Evolutionary conservation across 1,284 basidiomycete genomes (phyloP), one percentile per base, ranked within the genome.

Genomic region (Thelephora terrestris): DNA sequence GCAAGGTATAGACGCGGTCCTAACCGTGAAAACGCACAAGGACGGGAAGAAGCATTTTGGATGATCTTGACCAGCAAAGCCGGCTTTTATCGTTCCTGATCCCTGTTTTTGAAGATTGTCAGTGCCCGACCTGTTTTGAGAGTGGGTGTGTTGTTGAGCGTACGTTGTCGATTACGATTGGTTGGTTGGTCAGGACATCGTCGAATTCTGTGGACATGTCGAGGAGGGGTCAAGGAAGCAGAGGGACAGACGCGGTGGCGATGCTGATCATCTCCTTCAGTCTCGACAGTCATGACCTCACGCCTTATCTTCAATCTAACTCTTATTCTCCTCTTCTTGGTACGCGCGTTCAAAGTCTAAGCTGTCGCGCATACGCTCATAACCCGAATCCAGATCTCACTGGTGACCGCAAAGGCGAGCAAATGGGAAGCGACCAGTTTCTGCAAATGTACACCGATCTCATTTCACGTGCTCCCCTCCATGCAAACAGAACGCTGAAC

Each of bases 21-120:
- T 67, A 68, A 68, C 63, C 59, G 61, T 67, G 57, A 60, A 62
- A 59, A 82, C 91, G 71, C 70, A 96, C 93, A 92, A 96, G 52
- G 91, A 95, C 49, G 94, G 93, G 60, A 97, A 97, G 76, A 94
- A 97, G 64, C 91, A 95, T 76, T 94, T 93, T 38, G 94, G 94
- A 65, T 95, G 91, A 69, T 97, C 94, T 67, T 96, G 88, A 42
- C 94, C 94, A 52, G 94, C 94, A 65, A 98, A 98, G 40, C 93
- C 93, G 53, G 93, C 94, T 69, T 97, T 98, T 68, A 97, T 94
- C 18, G 91, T 92, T 27, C 94, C 94, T 50, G 93, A 95, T 55
- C 94, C 94, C 91, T 97, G 61, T 40, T 52, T 39, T 10, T 42
- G 29, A 47, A 49, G 54, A 49, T 46, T 52, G 57, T 52, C 53